Base-by-base conservation (phyloP, 225 moss, liverwort and hornwort genomes). In the Pseudoscleropodium purum region DNA sequence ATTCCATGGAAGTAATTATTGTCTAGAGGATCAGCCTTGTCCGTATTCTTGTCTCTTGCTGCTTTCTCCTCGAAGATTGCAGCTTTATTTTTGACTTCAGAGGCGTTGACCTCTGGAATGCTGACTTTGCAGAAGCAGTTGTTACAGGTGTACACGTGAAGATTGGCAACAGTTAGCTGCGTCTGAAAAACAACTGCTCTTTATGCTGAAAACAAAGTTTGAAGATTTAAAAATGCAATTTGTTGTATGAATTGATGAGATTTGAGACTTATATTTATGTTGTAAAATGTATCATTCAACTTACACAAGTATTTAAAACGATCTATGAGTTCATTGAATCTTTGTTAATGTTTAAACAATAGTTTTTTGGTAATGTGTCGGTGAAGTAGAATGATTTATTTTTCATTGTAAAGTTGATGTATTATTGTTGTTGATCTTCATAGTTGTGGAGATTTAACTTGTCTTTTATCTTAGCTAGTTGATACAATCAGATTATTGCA, bases 201-300 rank as follows among this genome's bases (percentile, higher is more conserved):
- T 78, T 78, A 5, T 7, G 0, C 3, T 0, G 11, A 0, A 1
- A 2, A 52, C 5, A 5, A 1, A 52, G 36, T 2, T 15, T 2
- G 6, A 24, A 37, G 10, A n/a, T 16, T 37, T 0, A 10, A 56
- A 1, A 51, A 0, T 0, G 2, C 0, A 0, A 1, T 11, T 26
- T 37, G 5, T 16, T 37, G 4, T 6, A 6, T 4, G 2, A 0
- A 26, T n/a, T 25, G 37, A n/a, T 37, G 1, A 2, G 0, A 0
- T 34, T 33, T 12, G 0, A 1, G 0, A 34, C 0, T 33, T 3
- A 0, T 8, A 0, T 5, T 21, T 13, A 0, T 34, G 0, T 18
- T 30, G 2, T 2, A 2, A 2, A 30, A 4, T 75, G 7, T 31
- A 11, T 47, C 4, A 33, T 24, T 37, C 10, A 78, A 15, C 1